Conservation (phyloP, 1,139 yeast genomes). For the Taiozyma sp. region DNA sequence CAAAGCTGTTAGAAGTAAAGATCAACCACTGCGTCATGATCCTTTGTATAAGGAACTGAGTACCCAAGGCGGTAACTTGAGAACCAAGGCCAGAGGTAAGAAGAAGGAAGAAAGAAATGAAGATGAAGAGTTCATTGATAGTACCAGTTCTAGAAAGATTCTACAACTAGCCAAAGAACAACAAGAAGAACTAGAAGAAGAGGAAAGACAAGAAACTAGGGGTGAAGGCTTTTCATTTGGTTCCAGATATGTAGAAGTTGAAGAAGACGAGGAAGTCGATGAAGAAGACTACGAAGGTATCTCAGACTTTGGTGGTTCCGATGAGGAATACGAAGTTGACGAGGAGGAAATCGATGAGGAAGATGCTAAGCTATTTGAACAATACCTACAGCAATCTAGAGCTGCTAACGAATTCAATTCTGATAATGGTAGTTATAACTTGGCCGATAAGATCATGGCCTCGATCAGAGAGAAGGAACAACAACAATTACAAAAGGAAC, state of each 20-base stretch:
- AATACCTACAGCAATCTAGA: slow-evolving; percentile 46
- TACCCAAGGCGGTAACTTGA: slow-evolving; percentile 66
- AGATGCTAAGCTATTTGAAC: slow-evolving; percentile 68
- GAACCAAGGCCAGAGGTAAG: slow-evolving; percentile 31
- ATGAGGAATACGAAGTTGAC: slow-evolving; percentile 47
- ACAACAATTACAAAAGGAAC: slow-evolving; percentile 22
- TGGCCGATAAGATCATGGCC: slow-evolving; percentile 91
- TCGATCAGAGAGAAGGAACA: slow-evolving; percentile 73
- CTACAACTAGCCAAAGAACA: slow-evolving; percentile 86
- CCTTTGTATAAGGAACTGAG: slow-evolving; percentile 78
- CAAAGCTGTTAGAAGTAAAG: slow-evolving; percentile 49
- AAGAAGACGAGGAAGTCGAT: slow-evolving; percentile 33
- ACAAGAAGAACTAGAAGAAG: slow-evolving; percentile 78
- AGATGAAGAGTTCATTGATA: slow-evolving; percentile 69
- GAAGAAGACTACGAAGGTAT: slow-evolving; percentile 34
- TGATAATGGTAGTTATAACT: slow-evolving; percentile 48
- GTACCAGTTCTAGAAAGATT: slow-evolving; percentile 79
- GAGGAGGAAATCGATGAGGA: slow-evolving; percentile 58
- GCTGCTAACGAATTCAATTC: slow-evolving; percentile 32
- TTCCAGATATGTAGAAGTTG: slow-evolving; percentile 27
- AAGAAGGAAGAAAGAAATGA: slow-evolving; percentile 34
- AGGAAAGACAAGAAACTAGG: slow-evolving; percentile 38
- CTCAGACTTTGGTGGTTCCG: slow-evolving; percentile 39
- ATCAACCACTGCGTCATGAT: slow-evolving; percentile 53
- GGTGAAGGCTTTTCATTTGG: slow-evolving; percentile 24